Conservation (phyloP, 768 basidiomycete genomes). For the Phylloporus arenicola region DNA sequence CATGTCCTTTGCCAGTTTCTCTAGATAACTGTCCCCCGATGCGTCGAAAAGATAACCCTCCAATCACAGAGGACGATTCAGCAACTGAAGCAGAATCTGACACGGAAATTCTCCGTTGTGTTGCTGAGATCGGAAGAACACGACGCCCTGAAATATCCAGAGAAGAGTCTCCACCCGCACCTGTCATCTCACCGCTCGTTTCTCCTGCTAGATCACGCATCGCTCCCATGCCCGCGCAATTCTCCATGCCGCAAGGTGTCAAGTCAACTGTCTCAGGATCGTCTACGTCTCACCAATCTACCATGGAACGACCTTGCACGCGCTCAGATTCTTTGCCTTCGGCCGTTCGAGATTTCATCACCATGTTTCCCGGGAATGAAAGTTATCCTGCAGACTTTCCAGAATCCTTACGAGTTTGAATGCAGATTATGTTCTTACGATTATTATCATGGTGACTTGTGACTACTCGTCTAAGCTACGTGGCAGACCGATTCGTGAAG, state of each 20-base stretch:
- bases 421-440: constrained; percentile 1
- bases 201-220: constrained; percentile 21
- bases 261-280: constrained; percentile 2
- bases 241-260: constrained; percentile 7
- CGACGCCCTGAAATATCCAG: constrained; percentile 1
- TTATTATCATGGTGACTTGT: not conserved
- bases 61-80: constrained; percentile 21
- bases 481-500: constrained; percentile 5
- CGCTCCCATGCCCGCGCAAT: constrained; percentile 1
- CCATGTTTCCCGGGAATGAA: constrained; percentile 31
- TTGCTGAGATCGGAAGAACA: constrained; percentile 15
- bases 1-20: not conserved
- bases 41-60: not conserved
- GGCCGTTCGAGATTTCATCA: constrained; percentile 27
- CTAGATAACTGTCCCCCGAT: not conserved
- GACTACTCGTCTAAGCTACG: not conserved
- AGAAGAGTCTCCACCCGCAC: constrained; percentile 4
- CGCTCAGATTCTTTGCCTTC: constrained; percentile 21
- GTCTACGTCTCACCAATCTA: not conserved
- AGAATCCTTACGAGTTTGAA: constrained; percentile 22
- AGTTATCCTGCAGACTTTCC: constrained; percentile 33
- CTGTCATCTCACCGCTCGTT: constrained; percentile 24
- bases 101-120: constrained; percentile 19
- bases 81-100: constrained; percentile 32
- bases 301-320: not conserved